These are phyloP conservation scores for Typha latifolia DNA, from an alignment of 176 grass and related monocot species.

Conservation along the genomic window DNA sequence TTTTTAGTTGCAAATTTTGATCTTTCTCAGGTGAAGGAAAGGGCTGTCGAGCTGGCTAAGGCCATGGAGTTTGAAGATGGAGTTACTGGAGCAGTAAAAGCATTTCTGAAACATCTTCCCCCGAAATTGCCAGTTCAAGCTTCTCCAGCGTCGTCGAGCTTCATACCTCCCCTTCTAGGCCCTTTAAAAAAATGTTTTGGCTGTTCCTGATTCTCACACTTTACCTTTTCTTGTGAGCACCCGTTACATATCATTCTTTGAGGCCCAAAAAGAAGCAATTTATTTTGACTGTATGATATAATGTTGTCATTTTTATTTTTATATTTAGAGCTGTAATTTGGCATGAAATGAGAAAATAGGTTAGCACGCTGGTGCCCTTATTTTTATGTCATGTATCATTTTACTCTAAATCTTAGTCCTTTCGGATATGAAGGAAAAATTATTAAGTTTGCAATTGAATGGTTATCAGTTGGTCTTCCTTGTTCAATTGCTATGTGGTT, in stretches of 20 bases:
- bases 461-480: too few relatives aligned
- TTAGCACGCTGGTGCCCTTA: too few relatives aligned
- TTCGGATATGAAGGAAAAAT: too few relatives aligned
- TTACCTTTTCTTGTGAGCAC: neutral
- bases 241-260: neutral
- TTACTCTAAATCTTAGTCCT: too few relatives aligned
- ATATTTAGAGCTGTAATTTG: neutral
- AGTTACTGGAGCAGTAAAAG: conserved; percentile 65
- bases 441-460: too few relatives aligned
- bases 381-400: too few relatives aligned
- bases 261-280: neutral
- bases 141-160: neutral
- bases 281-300: neutral
- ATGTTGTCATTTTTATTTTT: neutral
- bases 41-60: conserved; percentile 52
- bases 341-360: too few relatives aligned
- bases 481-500: too few relatives aligned
- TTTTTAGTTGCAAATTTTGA: neutral
- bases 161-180: conserved; percentile 16
- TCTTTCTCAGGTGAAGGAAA: conserved; percentile 58
- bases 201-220: conserved; percentile 23
- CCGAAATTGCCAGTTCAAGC: conserved; percentile 4
- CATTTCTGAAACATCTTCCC: conserved; percentile 76
- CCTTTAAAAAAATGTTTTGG: conserved; percentile 41
- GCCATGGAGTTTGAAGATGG: conserved; percentile 83